Evolutionary conservation across 352 stramenopile genomes (phyloP).

Genomic region (Pythium oligandrum): DNA sequence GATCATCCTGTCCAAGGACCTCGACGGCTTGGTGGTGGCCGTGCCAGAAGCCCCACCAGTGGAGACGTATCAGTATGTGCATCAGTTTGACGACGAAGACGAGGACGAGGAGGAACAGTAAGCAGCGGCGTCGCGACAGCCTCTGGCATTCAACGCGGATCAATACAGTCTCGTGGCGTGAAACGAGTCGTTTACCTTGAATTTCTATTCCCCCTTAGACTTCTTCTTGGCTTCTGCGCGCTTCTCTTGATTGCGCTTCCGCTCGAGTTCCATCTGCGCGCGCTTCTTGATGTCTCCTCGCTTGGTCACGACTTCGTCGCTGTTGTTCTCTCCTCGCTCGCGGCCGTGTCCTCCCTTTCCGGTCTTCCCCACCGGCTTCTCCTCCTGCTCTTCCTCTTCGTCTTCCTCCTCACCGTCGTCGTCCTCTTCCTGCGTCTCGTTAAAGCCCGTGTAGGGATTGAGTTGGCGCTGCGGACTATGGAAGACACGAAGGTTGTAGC

Average conservation of each 20-base stretch:
- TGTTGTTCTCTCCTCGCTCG: conserved; percentile 8
- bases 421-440: not conserved
- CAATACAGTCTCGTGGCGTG: too few relatives aligned
- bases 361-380: conserved; percentile 12
- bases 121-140: too few relatives aligned
- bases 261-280: conserved; percentile 57
- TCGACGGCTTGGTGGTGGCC: conserved; percentile 85
- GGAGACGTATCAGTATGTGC: conserved; percentile 80
- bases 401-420: conserved; percentile 22
- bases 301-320: conserved; percentile 27
- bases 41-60: conserved; percentile 81
- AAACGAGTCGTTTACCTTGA: too few relatives aligned
- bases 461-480: conserved; percentile 38
- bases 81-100: conserved; percentile 84
- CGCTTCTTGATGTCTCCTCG: conserved; percentile 65
- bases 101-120: conserved; percentile 41
- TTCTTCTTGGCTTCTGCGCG: too few relatives aligned
- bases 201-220: too few relatives aligned
- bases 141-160: too few relatives aligned
- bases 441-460: conserved; percentile 44
- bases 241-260: not conserved
- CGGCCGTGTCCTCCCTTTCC: conserved; percentile 1
- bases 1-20: conserved; percentile 82
- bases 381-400: conserved; percentile 19
- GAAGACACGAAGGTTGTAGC: conserved; percentile 75